These are phyloP conservation scores for Medicago truncatula DNA, from an alignment of 306 rosid genomes.

Conservation along the genomic window DNA sequence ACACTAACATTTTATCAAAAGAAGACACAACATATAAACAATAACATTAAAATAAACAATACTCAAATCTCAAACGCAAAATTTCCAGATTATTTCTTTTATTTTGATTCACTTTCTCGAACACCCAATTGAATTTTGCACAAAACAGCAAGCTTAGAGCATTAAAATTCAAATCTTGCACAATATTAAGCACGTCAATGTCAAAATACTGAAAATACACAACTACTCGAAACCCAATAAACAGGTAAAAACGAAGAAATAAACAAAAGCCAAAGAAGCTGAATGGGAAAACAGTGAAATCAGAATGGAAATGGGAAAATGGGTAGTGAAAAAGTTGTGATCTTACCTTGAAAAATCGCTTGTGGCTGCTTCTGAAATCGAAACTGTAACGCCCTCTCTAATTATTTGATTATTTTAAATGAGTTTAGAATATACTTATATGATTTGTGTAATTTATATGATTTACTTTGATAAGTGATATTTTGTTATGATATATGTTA, in stretches of 20 bases:
- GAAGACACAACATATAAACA: no score
- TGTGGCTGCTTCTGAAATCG: not conserved
- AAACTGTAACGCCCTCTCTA: no score
- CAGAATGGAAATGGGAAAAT: not conserved
- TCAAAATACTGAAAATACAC: not conserved
- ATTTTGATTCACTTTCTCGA: not conserved
- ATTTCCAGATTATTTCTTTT: slow-evolving; percentile 1
- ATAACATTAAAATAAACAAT: not conserved
- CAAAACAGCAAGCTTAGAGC: slow-evolving; percentile 9
- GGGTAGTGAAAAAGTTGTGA: slow-evolving; percentile 11
- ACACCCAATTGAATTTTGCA: slow-evolving; percentile 3
- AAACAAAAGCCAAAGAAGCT: not conserved
- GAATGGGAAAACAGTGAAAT: slow-evolving; percentile 10
- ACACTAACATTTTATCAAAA: not conserved
- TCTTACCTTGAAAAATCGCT: slow-evolving; percentile 21
- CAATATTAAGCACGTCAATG: not conserved
- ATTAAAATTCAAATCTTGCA: slow-evolving; percentile 22
- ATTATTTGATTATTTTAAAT: no score
- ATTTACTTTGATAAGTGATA: no score
- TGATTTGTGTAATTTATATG: no score
- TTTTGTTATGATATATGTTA: no score
- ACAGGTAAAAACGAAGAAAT: not conserved
- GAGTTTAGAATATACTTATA: no score
- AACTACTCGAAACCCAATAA: not conserved
- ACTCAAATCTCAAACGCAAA: not conserved